Evolutionary conservation across 495 filamentous ascomycete genomes (phyloP), one percentile per base, ranked within the genome.

Genomic region (Penicillium fimorum): DNA sequence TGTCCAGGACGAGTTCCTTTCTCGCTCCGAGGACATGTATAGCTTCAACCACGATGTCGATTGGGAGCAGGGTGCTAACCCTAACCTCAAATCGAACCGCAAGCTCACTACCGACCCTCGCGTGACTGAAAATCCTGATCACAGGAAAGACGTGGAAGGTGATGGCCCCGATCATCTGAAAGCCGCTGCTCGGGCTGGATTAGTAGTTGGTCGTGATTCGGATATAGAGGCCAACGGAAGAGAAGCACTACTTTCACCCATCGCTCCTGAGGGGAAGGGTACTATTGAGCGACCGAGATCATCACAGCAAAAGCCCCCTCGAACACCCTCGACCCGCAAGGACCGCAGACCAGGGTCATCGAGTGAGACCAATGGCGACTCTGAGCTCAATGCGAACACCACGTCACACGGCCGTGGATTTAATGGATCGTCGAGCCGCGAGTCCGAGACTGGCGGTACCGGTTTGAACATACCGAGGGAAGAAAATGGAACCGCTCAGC

Each of bases 41-140:
- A 93, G 88, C 62, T 92, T 92, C 76, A 96, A 96, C 62, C 88
- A 96, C 60, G 91, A 95, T 60, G 80, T 87, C 42, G 86, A 90
- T 54, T 83, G 84, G 77, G 84, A 88, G 56, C 84, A 85, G 61
- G 77, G 75, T 47, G 73, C 76, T 55, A 87, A 86, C 55, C 81
- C 86, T 7, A 81, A 86, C 59, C 70, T 84, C 33, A 81, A 84
- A 64, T 74, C 76, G 15, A 81, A 74, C 56, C 84, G 84, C 60
- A 81, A 82, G 57, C 67, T 77, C 27, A 84, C 86, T 1, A 74
- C 78, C 43, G 89, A 92, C 67, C 71, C 79, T 9, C 81, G 86
- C 55, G 79, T 90, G 25, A 84, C 78, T 4, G 74, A 79, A 13
- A 90, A 89, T 56, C 62, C 75, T 4, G 78, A 79, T 24, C 89